phyloP scores from a whole-genome alignment of 2,329 filamentous ascomycete genomes.

The Aspergillus intermedius region DNA sequence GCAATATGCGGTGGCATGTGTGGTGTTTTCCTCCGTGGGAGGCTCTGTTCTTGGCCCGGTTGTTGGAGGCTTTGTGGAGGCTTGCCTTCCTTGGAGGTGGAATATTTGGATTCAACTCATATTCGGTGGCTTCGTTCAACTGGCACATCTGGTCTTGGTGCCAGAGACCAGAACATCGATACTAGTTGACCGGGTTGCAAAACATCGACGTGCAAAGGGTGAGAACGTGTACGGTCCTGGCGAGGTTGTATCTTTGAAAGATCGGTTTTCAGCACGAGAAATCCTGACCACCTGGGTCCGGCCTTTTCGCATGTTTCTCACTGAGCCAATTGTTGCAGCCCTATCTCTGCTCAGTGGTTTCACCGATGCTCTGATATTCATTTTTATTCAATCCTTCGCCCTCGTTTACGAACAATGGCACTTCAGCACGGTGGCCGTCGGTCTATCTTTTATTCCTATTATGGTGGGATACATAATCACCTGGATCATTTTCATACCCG shows the following conservation, averaged over 20 bases:
- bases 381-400: slow-evolving; percentile 53
- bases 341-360: slow-evolving; percentile 56
- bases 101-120: slow-evolving; percentile 76
- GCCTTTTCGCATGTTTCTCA: slow-evolving; percentile 56
- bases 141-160: slow-evolving; percentile 59
- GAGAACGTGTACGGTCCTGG: slow-evolving; percentile 59
- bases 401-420: slow-evolving; percentile 52
- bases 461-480: slow-evolving; percentile 50
- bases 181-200: slow-evolving; percentile 68
- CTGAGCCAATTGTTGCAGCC: slow-evolving; percentile 55
- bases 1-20: slow-evolving; percentile 64
- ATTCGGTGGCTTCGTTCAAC: slow-evolving; percentile 60
- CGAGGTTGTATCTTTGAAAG: slow-evolving; percentile 54
- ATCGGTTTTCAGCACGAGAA: slow-evolving; percentile 51
- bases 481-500: slow-evolving; percentile 47
- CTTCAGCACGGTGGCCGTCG: slow-evolving; percentile 42
- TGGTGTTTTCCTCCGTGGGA: slow-evolving; percentile 68
- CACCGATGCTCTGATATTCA: slow-evolving; percentile 57
- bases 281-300: slow-evolving; percentile 50
- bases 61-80: slow-evolving; percentile 64
- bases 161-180: slow-evolving; percentile 68
- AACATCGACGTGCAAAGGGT: slow-evolving; percentile 57
- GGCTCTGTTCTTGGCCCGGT: slow-evolving; percentile 67
- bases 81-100: slow-evolving; percentile 61
- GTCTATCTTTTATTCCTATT: slow-evolving; percentile 47